These are phyloP conservation scores for Backusella luteola DNA, from an alignment of 192 early-diverging fungal species.

Conservation along the genomic window DNA sequence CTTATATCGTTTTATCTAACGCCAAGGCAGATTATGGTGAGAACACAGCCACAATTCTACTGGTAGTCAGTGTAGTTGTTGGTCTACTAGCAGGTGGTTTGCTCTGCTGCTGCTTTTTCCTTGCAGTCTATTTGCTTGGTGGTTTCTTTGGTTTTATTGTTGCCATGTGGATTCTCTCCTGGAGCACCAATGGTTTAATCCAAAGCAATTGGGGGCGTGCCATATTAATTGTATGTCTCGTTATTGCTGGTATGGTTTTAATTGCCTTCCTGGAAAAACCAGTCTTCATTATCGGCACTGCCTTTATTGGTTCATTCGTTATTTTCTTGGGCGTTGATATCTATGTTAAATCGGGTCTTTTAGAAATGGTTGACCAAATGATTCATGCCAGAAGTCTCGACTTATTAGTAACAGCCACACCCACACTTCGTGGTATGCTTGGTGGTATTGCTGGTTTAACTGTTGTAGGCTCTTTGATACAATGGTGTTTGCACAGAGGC, in stretches of 20 bases:
- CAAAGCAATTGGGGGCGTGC: slow-evolving; percentile 59
- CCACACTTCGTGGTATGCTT: slow-evolving; percentile 69
- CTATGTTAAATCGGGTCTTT: slow-evolving; percentile 73
- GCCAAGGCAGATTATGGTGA: slow-evolving; percentile 40
- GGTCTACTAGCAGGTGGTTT: slow-evolving; percentile 68
- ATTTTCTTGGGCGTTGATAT: slow-evolving; percentile 80
- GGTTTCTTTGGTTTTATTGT: slow-evolving; percentile 75
- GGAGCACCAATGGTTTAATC: slow-evolving; percentile 60
- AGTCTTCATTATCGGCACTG: slow-evolving; percentile 68
- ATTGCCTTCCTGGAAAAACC: slow-evolving; percentile 64
- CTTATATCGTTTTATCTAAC: slow-evolving; percentile 50
- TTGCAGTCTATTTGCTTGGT: slow-evolving; percentile 75
- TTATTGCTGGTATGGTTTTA: slow-evolving; percentile 57
- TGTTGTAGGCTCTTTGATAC: slow-evolving; percentile 63
- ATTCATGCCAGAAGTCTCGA: slow-evolving; percentile 40
- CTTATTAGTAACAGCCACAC: slow-evolving; percentile 27
- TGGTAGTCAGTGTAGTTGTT: slow-evolving; percentile 57
- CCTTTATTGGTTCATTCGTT: slow-evolving; percentile 76
- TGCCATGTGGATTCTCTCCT: slow-evolving; percentile 70
- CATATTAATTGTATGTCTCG: slow-evolving; percentile 66
- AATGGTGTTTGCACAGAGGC: slow-evolving; percentile 55
- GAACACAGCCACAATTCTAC: slow-evolving; percentile 42
- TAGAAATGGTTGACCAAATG: slow-evolving; percentile 54
- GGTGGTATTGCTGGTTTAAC: slow-evolving; percentile 63
- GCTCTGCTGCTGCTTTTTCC: slow-evolving; percentile 62